Percentiles rank a stretch among this genome's conserved stretches.
Evolutionary conservation across 2,329 filamentous ascomycete species (phyloP).

Genomic region (Aspergillus sergii): DNA sequence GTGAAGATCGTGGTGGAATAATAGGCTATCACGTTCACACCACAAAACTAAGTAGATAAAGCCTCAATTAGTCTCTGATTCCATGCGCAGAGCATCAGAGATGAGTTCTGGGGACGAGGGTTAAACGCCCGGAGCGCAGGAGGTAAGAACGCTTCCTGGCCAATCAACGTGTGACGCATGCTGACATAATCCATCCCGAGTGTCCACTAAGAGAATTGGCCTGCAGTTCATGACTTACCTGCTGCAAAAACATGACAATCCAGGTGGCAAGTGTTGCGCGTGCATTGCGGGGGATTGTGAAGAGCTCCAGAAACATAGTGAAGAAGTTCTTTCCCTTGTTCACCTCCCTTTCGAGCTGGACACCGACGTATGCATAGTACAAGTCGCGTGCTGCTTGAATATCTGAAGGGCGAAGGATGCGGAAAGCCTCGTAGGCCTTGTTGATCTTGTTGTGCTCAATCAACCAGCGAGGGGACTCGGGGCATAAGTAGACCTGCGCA

Average conservation of each 20-base stretch:
- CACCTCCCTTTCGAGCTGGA: conserved; percentile 62
- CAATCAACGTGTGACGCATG: background rate
- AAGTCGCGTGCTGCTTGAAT: conserved; percentile 59
- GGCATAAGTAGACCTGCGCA: conserved; percentile 66
- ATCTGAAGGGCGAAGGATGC: conserved; percentile 50
- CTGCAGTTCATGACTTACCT: conserved; percentile 35
- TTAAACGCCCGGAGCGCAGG: background rate
- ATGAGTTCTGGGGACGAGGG: background rate
- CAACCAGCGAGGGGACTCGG: conserved; percentile 55
- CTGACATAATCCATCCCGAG: background rate
- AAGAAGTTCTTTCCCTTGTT: conserved; percentile 54
- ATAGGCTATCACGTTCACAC: conserved; percentile 62
- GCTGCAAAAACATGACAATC: conserved; percentile 70
- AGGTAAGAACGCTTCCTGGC: background rate
- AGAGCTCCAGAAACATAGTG: conserved; percentile 59
- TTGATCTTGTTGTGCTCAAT: conserved; percentile 51
- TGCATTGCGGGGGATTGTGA: conserved; percentile 64
- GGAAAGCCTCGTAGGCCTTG: conserved; percentile 54
- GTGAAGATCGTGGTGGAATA: conserved; percentile 65
- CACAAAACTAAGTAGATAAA: conserved; percentile 42
- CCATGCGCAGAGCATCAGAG: background rate
- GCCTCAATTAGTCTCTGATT: background rate
- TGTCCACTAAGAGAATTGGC: background rate
- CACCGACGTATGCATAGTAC: conserved; percentile 61
- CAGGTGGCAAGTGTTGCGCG: conserved; percentile 60